phyloP scores from a whole-genome alignment of 371 early-diverging fungal genomes.

The Mucor plumbeus region DNA sequence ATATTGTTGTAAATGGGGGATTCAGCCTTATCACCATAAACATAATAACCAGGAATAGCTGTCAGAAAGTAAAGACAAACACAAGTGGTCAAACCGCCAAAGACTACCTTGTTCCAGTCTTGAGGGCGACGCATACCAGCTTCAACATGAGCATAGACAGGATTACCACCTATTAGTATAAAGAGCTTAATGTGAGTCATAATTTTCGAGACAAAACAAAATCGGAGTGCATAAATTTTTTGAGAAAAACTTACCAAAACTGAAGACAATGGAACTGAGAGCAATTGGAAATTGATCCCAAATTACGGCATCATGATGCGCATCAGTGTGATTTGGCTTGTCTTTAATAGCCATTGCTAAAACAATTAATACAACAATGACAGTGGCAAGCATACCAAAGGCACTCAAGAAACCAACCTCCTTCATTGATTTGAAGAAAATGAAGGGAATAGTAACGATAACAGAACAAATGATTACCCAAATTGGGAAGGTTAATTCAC shows the following conservation, averaged over 20 bases:
- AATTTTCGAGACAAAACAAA: neutral
- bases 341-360: constrained; percentile 27
- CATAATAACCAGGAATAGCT: constrained; percentile 80
- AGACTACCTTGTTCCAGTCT: constrained; percentile 75
- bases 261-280: constrained; percentile 63
- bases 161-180: constrained; percentile 27
- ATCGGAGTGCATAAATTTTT: neutral
- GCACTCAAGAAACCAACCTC: constrained; percentile 70
- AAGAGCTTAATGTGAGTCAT: neutral
- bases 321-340: constrained; percentile 12
- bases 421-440: constrained; percentile 72
- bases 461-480: constrained; percentile 72
- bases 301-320: constrained; percentile 46
- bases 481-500: constrained; percentile 37
- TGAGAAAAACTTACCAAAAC: constrained; percentile 46
- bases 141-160: constrained; percentile 70
- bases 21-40: constrained; percentile 74
- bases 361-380: constrained; percentile 34
- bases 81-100: constrained; percentile 72
- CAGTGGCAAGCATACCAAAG: constrained; percentile 37
- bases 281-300: constrained; percentile 65
- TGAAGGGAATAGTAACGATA: constrained; percentile 71
- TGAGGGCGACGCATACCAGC: constrained; percentile 81
- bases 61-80: constrained; percentile 77
- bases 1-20: constrained; percentile 81